Conservation (phyloP, 2,329 filamentous ascomycete species). For the Tolypocladium album region DNA sequence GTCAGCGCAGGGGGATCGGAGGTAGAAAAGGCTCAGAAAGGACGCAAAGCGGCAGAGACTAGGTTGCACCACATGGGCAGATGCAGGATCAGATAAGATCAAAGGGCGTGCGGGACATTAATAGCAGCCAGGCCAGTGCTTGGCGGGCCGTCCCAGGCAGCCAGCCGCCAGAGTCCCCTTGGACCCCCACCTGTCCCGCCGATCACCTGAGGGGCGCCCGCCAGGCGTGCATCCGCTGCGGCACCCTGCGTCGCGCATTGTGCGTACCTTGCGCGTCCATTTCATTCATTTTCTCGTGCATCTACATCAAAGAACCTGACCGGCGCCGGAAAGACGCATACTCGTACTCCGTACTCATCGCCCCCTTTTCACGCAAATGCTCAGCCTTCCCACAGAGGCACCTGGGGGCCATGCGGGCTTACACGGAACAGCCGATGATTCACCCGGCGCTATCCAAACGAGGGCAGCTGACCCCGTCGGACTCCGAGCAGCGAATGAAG, state of each 20-base stretch:
- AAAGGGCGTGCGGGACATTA: not conserved
- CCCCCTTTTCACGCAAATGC: not conserved
- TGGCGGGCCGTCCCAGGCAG: not conserved
- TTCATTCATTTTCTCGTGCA: not conserved
- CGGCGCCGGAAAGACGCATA: not conserved
- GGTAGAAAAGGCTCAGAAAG: not conserved
- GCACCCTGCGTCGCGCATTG: not conserved
- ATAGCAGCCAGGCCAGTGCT: not conserved
- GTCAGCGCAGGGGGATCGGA: not conserved
- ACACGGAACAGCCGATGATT: not conserved
- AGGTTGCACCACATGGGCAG: not conserved
- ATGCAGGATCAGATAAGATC: constrained; percentile 4
- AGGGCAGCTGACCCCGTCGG: not conserved
- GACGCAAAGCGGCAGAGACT: not conserved
- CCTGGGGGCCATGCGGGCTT: not conserved
- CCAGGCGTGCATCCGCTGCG: not conserved
- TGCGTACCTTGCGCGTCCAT: not conserved
- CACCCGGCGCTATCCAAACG: not conserved
- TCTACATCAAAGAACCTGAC: no score
- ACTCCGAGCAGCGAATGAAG: not conserved
- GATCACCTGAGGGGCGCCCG: not conserved
- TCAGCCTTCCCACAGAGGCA: not conserved
- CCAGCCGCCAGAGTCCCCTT: no score
- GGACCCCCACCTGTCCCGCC: not conserved
- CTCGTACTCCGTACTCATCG: not conserved